Conservation (phyloP, 129 eudicot species). For the Tagetes erecta region DNA sequence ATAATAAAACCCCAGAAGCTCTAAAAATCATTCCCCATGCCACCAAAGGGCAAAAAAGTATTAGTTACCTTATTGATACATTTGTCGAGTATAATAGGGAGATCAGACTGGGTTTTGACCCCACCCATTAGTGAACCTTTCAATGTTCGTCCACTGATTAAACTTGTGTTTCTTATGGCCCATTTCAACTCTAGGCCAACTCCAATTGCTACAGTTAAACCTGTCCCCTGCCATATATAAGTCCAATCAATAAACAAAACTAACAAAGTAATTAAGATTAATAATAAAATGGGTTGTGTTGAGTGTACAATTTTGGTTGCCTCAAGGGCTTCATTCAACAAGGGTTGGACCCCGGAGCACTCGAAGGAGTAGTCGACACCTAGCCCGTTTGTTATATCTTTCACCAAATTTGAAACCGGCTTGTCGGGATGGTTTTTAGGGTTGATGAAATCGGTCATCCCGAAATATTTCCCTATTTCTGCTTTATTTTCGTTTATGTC, state of each 20-base stretch:
- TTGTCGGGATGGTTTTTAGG: slow-evolving; percentile 37
- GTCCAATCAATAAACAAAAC: not conserved
- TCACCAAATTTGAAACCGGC: slow-evolving; percentile 41
- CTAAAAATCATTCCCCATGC: too few species aligned
- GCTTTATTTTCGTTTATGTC: slow-evolving; percentile 50
- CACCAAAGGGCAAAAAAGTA: too few species aligned
- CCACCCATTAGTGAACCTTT: slow-evolving; percentile 56
- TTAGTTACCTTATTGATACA: slow-evolving; percentile 45
- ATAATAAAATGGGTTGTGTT: not conserved
- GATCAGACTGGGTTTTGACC: slow-evolving; percentile 43
- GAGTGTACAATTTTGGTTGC: slow-evolving; percentile 49
- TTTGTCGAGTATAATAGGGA: slow-evolving; percentile 42
- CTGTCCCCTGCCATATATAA: slow-evolving; percentile 43
- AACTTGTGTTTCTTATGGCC: slow-evolving; percentile 24
- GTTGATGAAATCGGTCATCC: slow-evolving; percentile 59
- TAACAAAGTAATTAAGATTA: not conserved
- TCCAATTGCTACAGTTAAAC: slow-evolving; percentile 44
- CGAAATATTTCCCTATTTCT: slow-evolving; percentile 43
- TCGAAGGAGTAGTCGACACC: slow-evolving; percentile 57
- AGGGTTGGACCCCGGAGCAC: slow-evolving; percentile 53
- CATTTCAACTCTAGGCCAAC: slow-evolving; percentile 35
- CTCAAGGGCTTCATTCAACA: slow-evolving; percentile 54
- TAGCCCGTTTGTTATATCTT: slow-evolving; percentile 48
- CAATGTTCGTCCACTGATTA: slow-evolving; percentile 43
- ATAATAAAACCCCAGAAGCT: too few species aligned